Evolutionary conservation across 2,329 filamentous ascomycete genomes (phyloP), one percentile per base, ranked within the genome.

Genomic region (Xylariales sp.): DNA sequence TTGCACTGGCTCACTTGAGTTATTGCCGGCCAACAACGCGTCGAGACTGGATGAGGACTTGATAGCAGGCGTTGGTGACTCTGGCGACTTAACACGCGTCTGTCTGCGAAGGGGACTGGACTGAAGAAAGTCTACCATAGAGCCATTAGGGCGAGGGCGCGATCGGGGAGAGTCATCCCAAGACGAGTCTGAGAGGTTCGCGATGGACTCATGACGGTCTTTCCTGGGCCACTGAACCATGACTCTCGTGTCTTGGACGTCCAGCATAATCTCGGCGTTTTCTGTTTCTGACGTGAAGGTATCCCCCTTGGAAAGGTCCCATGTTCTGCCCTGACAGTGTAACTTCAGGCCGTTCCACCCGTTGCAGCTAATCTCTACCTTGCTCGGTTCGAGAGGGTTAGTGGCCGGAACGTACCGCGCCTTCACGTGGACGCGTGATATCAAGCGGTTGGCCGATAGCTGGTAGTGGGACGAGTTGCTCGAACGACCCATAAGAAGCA

Each of bases 401-500:
- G 74, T 66, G 11, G 87, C 79, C 16, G 84, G 74, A 46, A 91
- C 78, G 61, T 90, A 98, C 37, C 82, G 78, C 46, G 89, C 90
- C 64, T 88, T 85, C 62, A 96, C 85, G 59, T 98, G 93, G 17
- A 97, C 80, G 56, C 93, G 85, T 54, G 93, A 97, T 46, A 98
- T 88, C 42, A 94, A 78, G 32, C 89, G 86, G 65, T 95, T 95
- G 51, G 88, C 81, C 18, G 93, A 93, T 12, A 98, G 76, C 64
- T 96, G 91, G 61, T 91, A 93, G 57, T 96, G 82, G n/a, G 89
- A 95, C 12, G 90, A 95, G 63, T 88, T 91, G 66, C 88, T 95
- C 5, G 90, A 96, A 48, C 93, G 80, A 46, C 93, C 93, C 84
- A 98, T 93, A 44, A 85, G 74, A 23, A 95, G 66, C 12, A 81